A percentile compares a stretch with the other conserved stretches of the same genome.
Conservation (phyloP, 768 basidiomycete species). For the Clitopilus hobsonii region DNA sequence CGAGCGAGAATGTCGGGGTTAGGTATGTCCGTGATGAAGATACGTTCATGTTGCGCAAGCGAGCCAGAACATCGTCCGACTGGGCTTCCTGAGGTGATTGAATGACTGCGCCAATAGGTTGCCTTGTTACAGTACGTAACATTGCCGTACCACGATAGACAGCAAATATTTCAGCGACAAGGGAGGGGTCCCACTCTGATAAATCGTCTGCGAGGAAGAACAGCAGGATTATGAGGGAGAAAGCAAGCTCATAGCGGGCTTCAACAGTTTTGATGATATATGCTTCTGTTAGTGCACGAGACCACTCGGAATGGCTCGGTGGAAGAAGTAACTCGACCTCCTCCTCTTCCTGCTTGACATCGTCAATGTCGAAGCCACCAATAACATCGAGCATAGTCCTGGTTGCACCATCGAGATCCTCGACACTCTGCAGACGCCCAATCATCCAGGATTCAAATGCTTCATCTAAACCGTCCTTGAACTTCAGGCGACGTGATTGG, state of each 20-base stretch:
- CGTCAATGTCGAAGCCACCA: slow-evolving; percentile 62
- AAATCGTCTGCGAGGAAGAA: slow-evolving; percentile 68
- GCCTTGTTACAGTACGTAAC: slow-evolving; percentile 55
- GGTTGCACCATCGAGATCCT: slow-evolving; percentile 51
- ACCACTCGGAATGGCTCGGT: slow-evolving; percentile 57
- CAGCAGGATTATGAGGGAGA: slow-evolving; percentile 60
- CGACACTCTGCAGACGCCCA: slow-evolving; percentile 52
- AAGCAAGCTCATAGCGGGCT: slow-evolving; percentile 72
- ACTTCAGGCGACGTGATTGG: slow-evolving; percentile 47
- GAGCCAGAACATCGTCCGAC: slow-evolving; percentile 61
- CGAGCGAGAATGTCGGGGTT: slow-evolving; percentile 53
- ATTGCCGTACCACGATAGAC: slow-evolving; percentile 77
- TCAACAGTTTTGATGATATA: slow-evolving; percentile 61
- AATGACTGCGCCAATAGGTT: slow-evolving; percentile 40
- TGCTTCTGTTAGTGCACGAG: slow-evolving; percentile 52
- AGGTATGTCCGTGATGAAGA: slow-evolving; percentile 42
- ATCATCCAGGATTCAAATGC: slow-evolving; percentile 57
- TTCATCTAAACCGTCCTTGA: slow-evolving; percentile 56
- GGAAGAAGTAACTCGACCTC: slow-evolving; percentile 56
- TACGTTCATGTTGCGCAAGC: slow-evolving; percentile 73
- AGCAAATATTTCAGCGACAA: slow-evolving; percentile 72
- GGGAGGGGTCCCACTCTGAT: slow-evolving; percentile 56
- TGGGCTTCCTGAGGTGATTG: slow-evolving; percentile 5
- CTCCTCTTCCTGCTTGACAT: slow-evolving; percentile 69
- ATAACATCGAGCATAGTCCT: slow-evolving; percentile 63